These are phyloP conservation scores for Leptographium procerum DNA, from an alignment of 2,329 filamentous ascomycete genomes.

Conservation along the genomic window DNA sequence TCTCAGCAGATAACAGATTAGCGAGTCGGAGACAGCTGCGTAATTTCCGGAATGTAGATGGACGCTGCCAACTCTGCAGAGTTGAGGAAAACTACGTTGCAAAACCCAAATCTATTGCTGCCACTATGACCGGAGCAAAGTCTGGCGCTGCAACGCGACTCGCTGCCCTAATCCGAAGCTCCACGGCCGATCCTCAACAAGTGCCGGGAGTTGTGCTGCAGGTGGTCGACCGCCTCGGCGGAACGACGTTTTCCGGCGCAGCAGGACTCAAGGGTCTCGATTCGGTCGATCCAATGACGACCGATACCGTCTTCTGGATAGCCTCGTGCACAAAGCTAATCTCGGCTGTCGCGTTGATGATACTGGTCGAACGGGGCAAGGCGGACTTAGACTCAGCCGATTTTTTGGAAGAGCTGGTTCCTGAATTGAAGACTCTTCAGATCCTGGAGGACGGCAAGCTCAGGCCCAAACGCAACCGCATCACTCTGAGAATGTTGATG, in stretches of 20 bases:
- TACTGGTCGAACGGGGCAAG: background rate
- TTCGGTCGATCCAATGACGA: background rate
- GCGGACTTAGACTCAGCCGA: background rate
- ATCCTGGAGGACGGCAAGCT: background rate
- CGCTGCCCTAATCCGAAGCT: background rate
- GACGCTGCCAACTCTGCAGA: background rate
- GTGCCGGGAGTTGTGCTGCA: background rate
- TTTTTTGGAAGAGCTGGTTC: background rate
- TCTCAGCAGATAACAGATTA: background rate
- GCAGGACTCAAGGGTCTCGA: background rate
- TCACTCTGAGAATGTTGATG: background rate
- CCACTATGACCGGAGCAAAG: background rate
- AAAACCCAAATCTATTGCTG: background rate
- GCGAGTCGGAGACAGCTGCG: background rate
- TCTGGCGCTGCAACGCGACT: background rate
- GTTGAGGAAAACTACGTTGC: background rate
- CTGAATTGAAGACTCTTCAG: background rate
- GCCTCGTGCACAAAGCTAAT: background rate
- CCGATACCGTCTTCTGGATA: background rate
- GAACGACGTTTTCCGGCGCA: background rate
- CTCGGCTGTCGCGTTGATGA: background rate
- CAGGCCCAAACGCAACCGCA: background rate
- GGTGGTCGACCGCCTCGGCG: background rate
- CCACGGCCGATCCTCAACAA: background rate
- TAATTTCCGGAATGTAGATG: background rate